These are phyloP conservation scores for Penicillium cataractarum DNA, from an alignment of 495 filamentous ascomycete species.

Conservation along the genomic window DNA sequence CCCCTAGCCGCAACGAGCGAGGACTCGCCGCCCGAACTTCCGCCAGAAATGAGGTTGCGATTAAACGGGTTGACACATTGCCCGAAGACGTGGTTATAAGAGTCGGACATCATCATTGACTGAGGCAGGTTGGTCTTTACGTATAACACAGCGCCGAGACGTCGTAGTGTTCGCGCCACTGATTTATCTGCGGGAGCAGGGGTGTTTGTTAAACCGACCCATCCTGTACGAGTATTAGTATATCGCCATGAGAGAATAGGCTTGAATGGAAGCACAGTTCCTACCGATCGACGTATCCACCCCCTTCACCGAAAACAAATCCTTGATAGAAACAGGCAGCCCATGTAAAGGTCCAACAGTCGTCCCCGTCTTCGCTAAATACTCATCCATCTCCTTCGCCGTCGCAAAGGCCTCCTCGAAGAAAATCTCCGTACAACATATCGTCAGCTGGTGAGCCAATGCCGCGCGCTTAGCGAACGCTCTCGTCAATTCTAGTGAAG, in stretches of 20 bases:
- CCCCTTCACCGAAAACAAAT: slow-evolving; percentile 62
- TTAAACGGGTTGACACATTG: slow-evolving; percentile 62
- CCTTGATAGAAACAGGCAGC: slow-evolving; percentile 69
- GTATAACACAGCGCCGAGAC: slow-evolving; percentile 57
- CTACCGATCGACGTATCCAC: slow-evolving; percentile 52
- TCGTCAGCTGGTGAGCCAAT: slow-evolving; percentile 59
- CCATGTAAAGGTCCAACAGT: slow-evolving; percentile 67
- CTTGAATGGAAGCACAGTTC: background rate
- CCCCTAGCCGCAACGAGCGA: slow-evolving; percentile 63
- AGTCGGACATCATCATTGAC: slow-evolving; percentile 63
- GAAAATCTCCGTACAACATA: slow-evolving; percentile 69
- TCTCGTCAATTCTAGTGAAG: slow-evolving; percentile 49
- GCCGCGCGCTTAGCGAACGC: slow-evolving; percentile 64
- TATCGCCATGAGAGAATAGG: background rate
- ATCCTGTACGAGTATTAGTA: slow-evolving; percentile 26
- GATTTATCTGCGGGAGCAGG: slow-evolving; percentile 35
- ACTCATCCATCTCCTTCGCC: slow-evolving; percentile 47
- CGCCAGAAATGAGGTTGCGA: slow-evolving; percentile 58
- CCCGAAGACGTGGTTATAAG: slow-evolving; percentile 48
- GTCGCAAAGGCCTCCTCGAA: slow-evolving; percentile 50
- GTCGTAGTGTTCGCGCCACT: slow-evolving; percentile 35
- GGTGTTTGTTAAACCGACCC: slow-evolving; percentile 41
- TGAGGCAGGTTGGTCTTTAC: slow-evolving; percentile 67
- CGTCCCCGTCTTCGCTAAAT: slow-evolving; percentile 42
- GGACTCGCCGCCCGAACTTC: slow-evolving; percentile 68